Conservation (phyloP, 1,284 basidiomycete species). For the Trametes polyzona region DNA sequence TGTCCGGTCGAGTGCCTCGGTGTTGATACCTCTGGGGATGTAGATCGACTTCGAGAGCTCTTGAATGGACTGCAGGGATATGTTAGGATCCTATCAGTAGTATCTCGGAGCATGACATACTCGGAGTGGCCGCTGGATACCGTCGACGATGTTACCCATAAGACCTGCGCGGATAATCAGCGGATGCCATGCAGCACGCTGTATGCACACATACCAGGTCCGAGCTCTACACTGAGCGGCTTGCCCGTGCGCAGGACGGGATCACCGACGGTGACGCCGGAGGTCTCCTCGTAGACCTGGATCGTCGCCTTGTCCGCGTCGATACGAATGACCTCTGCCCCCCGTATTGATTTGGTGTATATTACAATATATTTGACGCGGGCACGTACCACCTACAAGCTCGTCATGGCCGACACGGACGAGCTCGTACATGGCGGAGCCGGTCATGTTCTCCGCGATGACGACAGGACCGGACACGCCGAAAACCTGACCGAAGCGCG, state of each 20-base stretch:
- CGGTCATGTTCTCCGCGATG: constrained; percentile 95
- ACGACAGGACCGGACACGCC: constrained; percentile 97
- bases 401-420: constrained; percentile 97
- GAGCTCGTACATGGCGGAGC: constrained; percentile 96
- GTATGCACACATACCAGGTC: constrained; percentile 70
- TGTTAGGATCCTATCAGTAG: constrained; percentile 23
- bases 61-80: constrained; percentile 80
- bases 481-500: constrained; percentile 88
- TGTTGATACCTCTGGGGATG: constrained; percentile 98
- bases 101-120: constrained; percentile 46
- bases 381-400: constrained; percentile 85
- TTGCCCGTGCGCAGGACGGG: constrained; percentile 97
- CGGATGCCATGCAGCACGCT: neutral
- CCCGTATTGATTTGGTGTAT: neutral
- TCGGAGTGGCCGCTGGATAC: constrained; percentile 90
- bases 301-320: constrained; percentile 97
- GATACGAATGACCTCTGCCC: constrained; percentile 93
- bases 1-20: constrained; percentile 88
- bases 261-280: constrained; percentile 97
- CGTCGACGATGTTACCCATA: constrained; percentile 99
- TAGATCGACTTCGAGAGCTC: constrained; percentile 98
- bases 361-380: neutral
- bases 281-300: constrained; percentile 99
- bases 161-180: constrained; percentile 57
- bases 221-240: constrained; percentile 96